Conservation (phyloP, 169 alveolate genomes). For the Eimeria acervulina region DNA sequence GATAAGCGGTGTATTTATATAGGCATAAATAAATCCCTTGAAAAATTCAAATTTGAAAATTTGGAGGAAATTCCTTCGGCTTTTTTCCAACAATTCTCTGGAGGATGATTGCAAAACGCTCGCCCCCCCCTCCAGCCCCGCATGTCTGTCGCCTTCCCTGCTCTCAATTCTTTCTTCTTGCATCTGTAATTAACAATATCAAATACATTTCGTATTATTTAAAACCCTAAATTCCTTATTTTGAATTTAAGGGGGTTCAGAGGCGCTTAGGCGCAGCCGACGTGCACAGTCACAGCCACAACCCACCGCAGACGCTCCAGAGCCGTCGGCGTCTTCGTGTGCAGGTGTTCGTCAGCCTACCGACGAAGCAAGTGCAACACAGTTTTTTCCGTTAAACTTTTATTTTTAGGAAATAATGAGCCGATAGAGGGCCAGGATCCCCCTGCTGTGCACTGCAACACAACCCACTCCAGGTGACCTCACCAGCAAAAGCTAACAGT, state of each 20-base stretch:
- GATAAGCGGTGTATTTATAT: not conserved
- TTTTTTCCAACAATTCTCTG: not conserved
- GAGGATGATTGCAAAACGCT: not conserved
- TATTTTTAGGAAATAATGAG: not conserved
- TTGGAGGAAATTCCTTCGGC: not conserved
- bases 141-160: not conserved
- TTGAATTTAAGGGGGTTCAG: not conserved
- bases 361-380: not conserved
- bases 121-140: constrained; percentile 5
- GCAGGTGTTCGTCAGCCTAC: not conserved
- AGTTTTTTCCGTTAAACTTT: not conserved
- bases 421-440: not conserved
- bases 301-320: not conserved
- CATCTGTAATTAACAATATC: not conserved
- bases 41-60: not conserved
- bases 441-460: not conserved
- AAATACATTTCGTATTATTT: not conserved
- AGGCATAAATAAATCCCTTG: not conserved
- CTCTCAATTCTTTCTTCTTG: not conserved
- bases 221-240: not conserved
- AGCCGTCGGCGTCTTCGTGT: not conserved
- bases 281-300: not conserved
- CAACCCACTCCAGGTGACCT: not conserved
- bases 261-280: not conserved
- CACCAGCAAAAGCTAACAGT: not conserved